Evolutionary conservation across 2,329 filamentous ascomycete genomes (phyloP), one percentile per base, ranked within the genome.

Genomic region (Davidsoniella eucalypti): DNA sequence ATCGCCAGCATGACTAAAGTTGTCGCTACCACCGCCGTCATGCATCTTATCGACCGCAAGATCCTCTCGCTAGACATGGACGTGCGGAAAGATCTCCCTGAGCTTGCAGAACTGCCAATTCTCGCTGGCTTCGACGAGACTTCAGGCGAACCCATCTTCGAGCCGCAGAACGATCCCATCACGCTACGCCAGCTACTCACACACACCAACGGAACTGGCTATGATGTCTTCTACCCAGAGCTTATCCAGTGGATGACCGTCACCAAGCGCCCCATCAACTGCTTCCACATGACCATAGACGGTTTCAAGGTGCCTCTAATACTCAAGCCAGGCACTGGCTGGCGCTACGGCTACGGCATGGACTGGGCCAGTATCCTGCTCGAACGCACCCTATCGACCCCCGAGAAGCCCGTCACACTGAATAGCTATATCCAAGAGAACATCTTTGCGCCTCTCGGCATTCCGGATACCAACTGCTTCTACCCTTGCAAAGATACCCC

Each of bases 281-380:
- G 62, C 44, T 56, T 63, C 14, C 55, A 61, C 25, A 64, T 59
- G 54, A 63, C 56, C 33, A 58, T 61, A 33, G 63, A 63, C 1
- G 64, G 65, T 55, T 69, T 64, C 58, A 58, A 56, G 44, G 65
- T 65, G 50, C 72, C 69, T 0, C 56, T 71, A 36, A 61, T 62
- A 48, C 70, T 70, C 52, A 54, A 60, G 2, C 68, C 72, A 0
- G 73, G 71, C 0, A 61, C 65, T 2, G 64, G 65, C 5, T 76
- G 71, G 71, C 60, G 59, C 26, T 76, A 76, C 52, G 70, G 72
- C 4, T 57, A 62, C 3, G 59, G 61, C 0, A 52, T 67, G 40
- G 72, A 75, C 60, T 75, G 68, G 64, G 70, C 67, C 0, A 70
- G 69, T 2, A 52, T 66, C 4, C 59, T 67, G 1, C 58, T 75